These are phyloP conservation scores for Porcisia hertigi DNA, from an alignment of 208 protist genomes.

Conservation along the genomic window DNA sequence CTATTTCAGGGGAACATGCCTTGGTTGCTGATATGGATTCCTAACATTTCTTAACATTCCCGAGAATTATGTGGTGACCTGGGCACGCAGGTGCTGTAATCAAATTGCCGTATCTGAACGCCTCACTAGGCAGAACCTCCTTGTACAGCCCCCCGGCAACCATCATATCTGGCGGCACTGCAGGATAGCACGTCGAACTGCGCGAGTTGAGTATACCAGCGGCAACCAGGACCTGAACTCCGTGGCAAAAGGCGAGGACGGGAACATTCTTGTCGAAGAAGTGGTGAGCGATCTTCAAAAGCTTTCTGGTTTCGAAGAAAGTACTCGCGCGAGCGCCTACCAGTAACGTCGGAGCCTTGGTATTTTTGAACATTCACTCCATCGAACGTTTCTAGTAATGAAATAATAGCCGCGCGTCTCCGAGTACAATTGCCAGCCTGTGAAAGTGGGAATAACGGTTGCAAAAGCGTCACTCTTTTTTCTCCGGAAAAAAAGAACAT, in stretches of 20 bases:
- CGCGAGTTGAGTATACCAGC: conserved; percentile 28
- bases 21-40: conserved; percentile 8
- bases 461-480: conserved; percentile 31
- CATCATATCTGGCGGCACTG: conserved; percentile 33
- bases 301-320: conserved; percentile 37
- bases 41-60: conserved; percentile 31
- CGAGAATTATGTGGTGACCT: conserved; percentile 29
- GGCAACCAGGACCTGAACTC: conserved; percentile 36
- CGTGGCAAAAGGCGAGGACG: conserved; percentile 36
- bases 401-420: conserved; percentile 48
- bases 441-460: conserved; percentile 39
- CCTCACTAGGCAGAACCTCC: conserved; percentile 38
- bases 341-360: conserved; percentile 36
- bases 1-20: neutral
- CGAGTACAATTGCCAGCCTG: conserved; percentile 37
- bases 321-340: conserved; percentile 36
- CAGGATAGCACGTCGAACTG: conserved; percentile 40
- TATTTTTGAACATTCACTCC: conserved; percentile 39
- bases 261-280: conserved; percentile 49
- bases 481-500: conserved; percentile 38
- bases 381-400: conserved; percentile 34
- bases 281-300: conserved; percentile 24
- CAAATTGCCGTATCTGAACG: conserved; percentile 35
- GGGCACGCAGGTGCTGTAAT: conserved; percentile 38
- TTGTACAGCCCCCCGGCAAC: conserved; percentile 31